Percentiles rank a stretch among this genome's conserved stretches.
These are phyloP conservation scores for Calamus simplicifolius DNA, from an alignment of 176 grass and related monocot species.

Conservation along the genomic window DNA sequence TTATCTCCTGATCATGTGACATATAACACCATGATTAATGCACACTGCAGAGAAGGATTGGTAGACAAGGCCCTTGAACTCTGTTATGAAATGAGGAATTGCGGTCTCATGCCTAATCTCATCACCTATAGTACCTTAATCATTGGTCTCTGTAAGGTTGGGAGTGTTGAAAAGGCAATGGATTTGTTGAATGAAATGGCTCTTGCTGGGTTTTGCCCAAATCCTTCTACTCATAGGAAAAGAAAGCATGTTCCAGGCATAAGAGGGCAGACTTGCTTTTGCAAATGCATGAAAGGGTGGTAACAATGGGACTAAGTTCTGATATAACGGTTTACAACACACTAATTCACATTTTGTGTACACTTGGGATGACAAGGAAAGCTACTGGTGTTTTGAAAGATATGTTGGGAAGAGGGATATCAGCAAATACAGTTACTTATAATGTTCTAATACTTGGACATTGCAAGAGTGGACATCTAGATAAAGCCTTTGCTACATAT, in stretches of 20 bases:
- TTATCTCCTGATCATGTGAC: conserved; percentile 66
- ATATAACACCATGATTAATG: conserved; percentile 80
- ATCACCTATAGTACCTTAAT: conserved; percentile 68
- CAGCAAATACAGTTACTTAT: conserved; percentile 57
- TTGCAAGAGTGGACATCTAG: conserved; percentile 56
- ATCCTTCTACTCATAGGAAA: conserved; percentile 43
- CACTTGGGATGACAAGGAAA: conserved; percentile 60
- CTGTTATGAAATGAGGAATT: conserved; percentile 43
- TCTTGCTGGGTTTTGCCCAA: conserved; percentile 37
- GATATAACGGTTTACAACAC: conserved; percentile 63
- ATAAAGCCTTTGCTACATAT: conserved; percentile 63
- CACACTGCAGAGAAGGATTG: conserved; percentile 53
- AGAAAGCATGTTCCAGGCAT: conserved; percentile 52
- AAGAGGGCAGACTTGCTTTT: conserved; percentile 34
- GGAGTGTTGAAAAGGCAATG: conserved; percentile 38
- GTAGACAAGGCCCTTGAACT: conserved; percentile 50
- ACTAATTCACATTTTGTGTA: conserved; percentile 59
- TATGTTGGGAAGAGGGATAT: conserved; percentile 59
- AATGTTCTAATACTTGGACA: conserved; percentile 88
- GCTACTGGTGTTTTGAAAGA: conserved; percentile 54
- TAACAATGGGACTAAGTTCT: conserved; percentile 40
- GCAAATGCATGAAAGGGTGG: conserved; percentile 63
- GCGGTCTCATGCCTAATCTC: conserved; percentile 61
- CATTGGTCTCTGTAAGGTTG: conserved; percentile 35
- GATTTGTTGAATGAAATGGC: conserved; percentile 58